Evolutionary conservation across 2,329 filamentous ascomycete species (phyloP).

Genomic region (Leptoxyphium fumago): DNA sequence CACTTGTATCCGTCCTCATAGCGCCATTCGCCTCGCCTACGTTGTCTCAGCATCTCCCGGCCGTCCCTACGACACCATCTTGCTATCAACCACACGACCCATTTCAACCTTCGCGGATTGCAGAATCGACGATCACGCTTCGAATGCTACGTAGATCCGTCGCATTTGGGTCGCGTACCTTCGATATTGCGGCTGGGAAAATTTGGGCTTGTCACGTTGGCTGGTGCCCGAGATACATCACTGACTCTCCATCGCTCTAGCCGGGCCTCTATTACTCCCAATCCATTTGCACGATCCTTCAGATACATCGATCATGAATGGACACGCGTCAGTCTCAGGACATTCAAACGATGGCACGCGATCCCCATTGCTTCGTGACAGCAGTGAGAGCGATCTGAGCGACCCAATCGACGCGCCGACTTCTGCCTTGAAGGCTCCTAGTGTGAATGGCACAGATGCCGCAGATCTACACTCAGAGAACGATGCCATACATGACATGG

Average conservation of each 20-base stretch:
- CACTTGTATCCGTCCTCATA: neutral
- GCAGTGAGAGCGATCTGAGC: conserved; percentile 63
- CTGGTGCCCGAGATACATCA: conserved; percentile 16
- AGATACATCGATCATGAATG: conserved; percentile 49
- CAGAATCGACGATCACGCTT: conserved; percentile 9
- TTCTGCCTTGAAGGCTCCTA: conserved; percentile 26
- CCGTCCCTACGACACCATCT: neutral
- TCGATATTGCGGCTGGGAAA: conserved; percentile 10
- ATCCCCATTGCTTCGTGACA: conserved; percentile 33
- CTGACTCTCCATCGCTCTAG: conserved; percentile 32
- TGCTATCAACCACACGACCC: conserved; percentile 4
- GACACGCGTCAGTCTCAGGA: conserved; percentile 43
- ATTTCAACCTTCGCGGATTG: conserved; percentile 26
- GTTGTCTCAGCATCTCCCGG: neutral
- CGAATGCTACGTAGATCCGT: conserved; percentile 19
- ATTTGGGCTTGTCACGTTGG: conserved; percentile 18
- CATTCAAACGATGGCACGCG: conserved; percentile 15
- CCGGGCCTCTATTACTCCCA: conserved; percentile 48
- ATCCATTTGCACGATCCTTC: conserved; percentile 37
- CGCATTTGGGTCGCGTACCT: conserved; percentile 29
- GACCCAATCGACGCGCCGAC: conserved; percentile 46
- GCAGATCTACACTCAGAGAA: conserved; percentile 24
- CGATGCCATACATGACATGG: conserved; percentile 30
- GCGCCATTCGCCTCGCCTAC: neutral
- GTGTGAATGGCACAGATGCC: conserved; percentile 22